Evolutionary conservation across 768 basidiomycete species (phyloP), one percentile per base, ranked within the genome.

Genomic region (Trametes meyenii): DNA sequence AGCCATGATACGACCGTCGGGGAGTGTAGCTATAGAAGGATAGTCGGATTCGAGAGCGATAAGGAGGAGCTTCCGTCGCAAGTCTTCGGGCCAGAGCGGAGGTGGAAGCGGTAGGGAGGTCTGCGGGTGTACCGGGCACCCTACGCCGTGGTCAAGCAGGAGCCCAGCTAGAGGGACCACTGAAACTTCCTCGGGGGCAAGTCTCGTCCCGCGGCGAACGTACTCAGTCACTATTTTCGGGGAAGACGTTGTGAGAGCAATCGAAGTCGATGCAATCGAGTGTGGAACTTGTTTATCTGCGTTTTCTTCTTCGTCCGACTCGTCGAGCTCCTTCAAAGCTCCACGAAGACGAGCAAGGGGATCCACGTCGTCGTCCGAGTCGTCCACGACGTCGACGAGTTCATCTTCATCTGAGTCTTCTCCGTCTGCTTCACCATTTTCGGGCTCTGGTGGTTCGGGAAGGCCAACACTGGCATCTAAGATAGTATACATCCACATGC

Each of bases 401-500:
- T 50, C 55, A 50, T 57, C 65, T 5, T 67, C 67, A 45, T 78
- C 75, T 53, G 50, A 67, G 48, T 29, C 55, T 24, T 58, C 66
- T 13, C 66, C 68, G 56, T 44, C 53, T 48, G 48, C 62, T 7
- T 65, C 62, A 26, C 62, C 70, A 4, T 71, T 67, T 17, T 72
- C 71, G 1, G 58, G 50, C 33, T 62, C 63, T 14, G 52, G 39
- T 24, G 69, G 60, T 24, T 74, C 73, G 0, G 84, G 81, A 23
- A 92, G 74, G 44, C 89, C 90, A 46, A 90, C 76, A 17, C 81
- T 83, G 66, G 87, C 83, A 52, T 90, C 85, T 43, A 93, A 68
- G 24, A 92, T 76, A 0, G 89, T 79, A 69, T 90, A 89, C 33
- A 81, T 75, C 87, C 87, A 90, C 52, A 75, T 70, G 16, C 88